Percentiles rank a stretch among this genome's conserved stretches.
Conservation (phyloP, 2,329 filamentous ascomycete species). For the Exophiala sideris region DNA sequence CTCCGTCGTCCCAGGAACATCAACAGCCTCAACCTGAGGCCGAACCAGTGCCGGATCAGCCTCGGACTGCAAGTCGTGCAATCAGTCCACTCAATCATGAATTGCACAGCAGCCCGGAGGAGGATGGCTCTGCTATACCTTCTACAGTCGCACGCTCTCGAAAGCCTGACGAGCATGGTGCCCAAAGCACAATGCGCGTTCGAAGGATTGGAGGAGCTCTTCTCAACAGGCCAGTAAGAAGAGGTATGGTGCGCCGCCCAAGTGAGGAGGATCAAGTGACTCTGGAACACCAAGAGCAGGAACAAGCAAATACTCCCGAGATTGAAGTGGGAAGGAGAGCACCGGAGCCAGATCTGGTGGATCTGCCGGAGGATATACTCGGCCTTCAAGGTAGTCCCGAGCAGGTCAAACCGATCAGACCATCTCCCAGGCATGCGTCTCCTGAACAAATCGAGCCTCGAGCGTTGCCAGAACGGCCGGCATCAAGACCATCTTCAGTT, state of each 20-base stretch:
- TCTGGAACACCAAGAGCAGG: constrained; percentile 30
- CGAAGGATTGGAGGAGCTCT: constrained; percentile 77
- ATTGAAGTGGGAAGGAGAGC: constrained; percentile 30
- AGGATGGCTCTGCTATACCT: constrained; percentile 30
- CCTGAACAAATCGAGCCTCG: constrained; percentile 10
- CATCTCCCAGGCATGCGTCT: constrained; percentile 7
- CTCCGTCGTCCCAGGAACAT: constrained; percentile 37
- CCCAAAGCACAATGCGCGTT: constrained; percentile 71
- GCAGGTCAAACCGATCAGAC: constrained; percentile 26
- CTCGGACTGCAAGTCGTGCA: constrained; percentile 32
- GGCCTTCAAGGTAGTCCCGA: constrained; percentile 24
- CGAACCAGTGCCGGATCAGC: neutral
- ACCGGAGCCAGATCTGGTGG: constrained; percentile 31
- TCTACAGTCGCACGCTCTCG: constrained; percentile 39
- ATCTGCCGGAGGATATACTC: constrained; percentile 27
- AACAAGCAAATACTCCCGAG: constrained; percentile 21
- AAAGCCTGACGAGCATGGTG: constrained; percentile 61
- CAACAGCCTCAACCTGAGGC: neutral
- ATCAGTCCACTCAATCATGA: constrained; percentile 33
- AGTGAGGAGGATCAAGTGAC: constrained; percentile 62
- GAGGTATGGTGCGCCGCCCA: constrained; percentile 60
- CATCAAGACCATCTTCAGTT: constrained; percentile 22
- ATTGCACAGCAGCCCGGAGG: constrained; percentile 31
- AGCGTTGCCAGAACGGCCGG: constrained; percentile 24
- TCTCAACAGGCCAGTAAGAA: constrained; percentile 72